Conservation (phyloP, 441 rosid genomes). For the Theobroma grandiflorum region DNA sequence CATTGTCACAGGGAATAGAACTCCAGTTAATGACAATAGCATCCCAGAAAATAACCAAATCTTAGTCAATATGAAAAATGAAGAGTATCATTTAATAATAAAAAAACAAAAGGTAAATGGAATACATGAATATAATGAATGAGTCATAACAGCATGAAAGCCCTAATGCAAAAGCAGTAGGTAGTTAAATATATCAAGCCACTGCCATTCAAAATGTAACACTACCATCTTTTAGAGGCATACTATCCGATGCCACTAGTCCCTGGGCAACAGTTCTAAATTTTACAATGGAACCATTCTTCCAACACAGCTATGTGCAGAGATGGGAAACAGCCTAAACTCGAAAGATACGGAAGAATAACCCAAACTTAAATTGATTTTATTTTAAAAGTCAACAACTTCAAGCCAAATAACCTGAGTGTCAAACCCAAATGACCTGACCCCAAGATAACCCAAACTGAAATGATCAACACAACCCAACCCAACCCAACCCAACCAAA, state of each 20-base stretch:
- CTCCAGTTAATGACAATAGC: neutral
- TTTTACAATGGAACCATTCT: neutral
- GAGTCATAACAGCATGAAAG: neutral
- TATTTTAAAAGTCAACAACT: no score
- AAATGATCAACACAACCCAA: no score
- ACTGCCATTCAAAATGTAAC: neutral
- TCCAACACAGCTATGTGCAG: neutral
- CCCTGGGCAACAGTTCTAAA: neutral
- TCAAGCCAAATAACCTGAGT: no score
- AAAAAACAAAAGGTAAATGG: neutral
- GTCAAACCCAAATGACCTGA: no score
- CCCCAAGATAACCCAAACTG: no score
- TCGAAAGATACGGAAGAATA: no score
- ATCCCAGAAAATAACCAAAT: neutral
- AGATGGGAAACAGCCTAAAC: no score
- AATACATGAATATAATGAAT: neutral
- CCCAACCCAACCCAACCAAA: no score
- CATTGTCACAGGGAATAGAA: slow-evolving; percentile 26
- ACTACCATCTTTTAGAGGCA: neutral
- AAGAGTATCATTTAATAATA: neutral
- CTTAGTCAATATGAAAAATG: neutral
- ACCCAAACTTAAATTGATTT: no score
- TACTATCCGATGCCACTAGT: slow-evolving; percentile 12
- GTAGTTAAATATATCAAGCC: slow-evolving; percentile 8
- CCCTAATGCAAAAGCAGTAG: neutral